A percentile compares a stretch with the other conserved stretches of the same genome.
phyloP scores from a whole-genome alignment of 2,329 filamentous ascomycete species.

The Colletotrichum camelliae region DNA sequence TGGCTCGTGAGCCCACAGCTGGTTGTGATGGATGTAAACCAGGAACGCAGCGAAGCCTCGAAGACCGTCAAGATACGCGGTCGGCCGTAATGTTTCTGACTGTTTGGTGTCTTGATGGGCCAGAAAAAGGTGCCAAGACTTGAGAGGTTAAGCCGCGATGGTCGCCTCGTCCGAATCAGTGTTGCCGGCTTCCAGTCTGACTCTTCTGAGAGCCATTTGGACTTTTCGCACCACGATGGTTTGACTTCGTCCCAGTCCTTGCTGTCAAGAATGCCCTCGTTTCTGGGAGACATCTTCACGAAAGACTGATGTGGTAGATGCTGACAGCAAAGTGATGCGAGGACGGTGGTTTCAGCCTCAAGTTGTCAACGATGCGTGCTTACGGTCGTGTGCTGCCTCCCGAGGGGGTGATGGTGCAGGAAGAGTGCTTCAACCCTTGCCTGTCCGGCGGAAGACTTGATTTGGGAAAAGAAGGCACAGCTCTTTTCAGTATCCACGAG shows the following conservation, averaged over 20 bases:
- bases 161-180: conserved; percentile 8
- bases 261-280: conserved; percentile 36
- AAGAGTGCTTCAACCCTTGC: not conserved
- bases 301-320: not conserved
- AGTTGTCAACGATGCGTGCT: not conserved
- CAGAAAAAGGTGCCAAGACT: conserved; percentile 12
- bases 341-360: not conserved
- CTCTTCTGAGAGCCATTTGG: conserved; percentile 23
- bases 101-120: conserved; percentile 17
- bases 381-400: not conserved
- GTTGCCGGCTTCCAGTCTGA: conserved; percentile 33
- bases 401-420: not conserved
- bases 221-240: conserved; percentile 25
- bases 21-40: conserved; percentile 53
- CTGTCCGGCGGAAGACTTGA: not conserved
- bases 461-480: not conserved
- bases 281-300: conserved; percentile 33
- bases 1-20: conserved; percentile 42
- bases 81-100: conserved; percentile 35
- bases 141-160: not conserved
- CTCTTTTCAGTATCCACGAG: not conserved
- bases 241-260: conserved; percentile 38
- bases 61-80: conserved; percentile 53
- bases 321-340: not conserved
- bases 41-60: conserved; percentile 52